Evolutionary conservation across 495 filamentous ascomycete genomes (phyloP), one percentile per base, ranked within the genome.

Genomic region (Neurospora sp.): DNA sequence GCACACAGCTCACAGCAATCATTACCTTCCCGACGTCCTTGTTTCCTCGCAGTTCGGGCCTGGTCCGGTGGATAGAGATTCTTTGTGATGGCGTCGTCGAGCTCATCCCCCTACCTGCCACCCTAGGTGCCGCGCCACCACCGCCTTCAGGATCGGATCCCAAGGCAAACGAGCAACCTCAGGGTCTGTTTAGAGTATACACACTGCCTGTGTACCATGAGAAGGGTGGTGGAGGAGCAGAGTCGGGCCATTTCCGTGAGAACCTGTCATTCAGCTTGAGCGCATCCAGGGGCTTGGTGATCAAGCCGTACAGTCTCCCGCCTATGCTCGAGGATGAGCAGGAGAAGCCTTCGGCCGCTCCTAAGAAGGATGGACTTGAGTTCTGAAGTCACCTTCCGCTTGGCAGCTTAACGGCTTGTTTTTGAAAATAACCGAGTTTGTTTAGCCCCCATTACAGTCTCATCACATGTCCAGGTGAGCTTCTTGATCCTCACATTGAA

Each of bases 251-350:
- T n/a, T 86, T 91, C 71, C 90, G 93, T 11, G 92, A 96, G 78
- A 93, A 98, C 79, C 86, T 97, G 81, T 93, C 93, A 18, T 99
- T 99, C 82, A 94, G 88, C 62, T 82, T 98, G 40, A 97, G 93
- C 78, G 87, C 93, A 76, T 90, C 91, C 74, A 93, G 88, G 78
- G 87, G 88, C 1, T 90, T 99, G 77, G 88, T 91, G 74, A 94
- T 99, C 75, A 93, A 91, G 82, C 91, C 93, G 9, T 99, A 92
- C 80, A 95, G 91, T 80, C 83, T 99, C 70, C 96, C 96, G 42
- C 96, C 96, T 2, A 87, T 93, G n/a, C 93, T 93, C 49, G 93
- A 90, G 5, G 93, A 96, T 74, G 87, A 85, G 49, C 90, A 92
- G 4, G 90, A 93, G 78, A 88, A 89, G 69, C 86, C 84, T 41